phyloP scores from a whole-genome alignment of 192 early-diverging fungal species.

The Spinellus fusiger region DNA sequence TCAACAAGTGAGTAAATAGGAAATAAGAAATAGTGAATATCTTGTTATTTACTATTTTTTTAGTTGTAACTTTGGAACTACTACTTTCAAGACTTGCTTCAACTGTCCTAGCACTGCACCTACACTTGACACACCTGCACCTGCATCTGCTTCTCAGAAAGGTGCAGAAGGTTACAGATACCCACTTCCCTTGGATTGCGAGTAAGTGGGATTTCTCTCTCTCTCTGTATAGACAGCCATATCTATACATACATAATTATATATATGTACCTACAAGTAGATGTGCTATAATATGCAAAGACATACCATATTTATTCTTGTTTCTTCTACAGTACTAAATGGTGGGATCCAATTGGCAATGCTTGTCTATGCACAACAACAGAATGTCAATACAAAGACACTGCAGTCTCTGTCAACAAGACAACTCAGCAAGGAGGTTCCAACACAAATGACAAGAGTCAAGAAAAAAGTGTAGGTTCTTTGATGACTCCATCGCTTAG shows the following conservation, averaged over 20 bases:
- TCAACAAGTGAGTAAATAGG: conserved; percentile 15
- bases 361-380: conserved; percentile 46
- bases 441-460: background rate
- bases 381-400: conserved; percentile 47
- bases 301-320: background rate
- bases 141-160: conserved; percentile 16
- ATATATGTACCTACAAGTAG: background rate
- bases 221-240: background rate
- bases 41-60: conserved; percentile 16
- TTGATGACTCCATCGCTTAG: background rate
- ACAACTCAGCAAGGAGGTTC: background rate
- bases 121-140: conserved; percentile 31
- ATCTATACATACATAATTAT: background rate
- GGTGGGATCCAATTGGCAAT: conserved; percentile 55
- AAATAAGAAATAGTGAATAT: conserved; percentile 10
- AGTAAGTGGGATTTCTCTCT: conserved; percentile 16
- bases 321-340: conserved; percentile 33
- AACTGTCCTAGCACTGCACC: conserved; percentile 40
- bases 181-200: conserved; percentile 40
- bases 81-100: conserved; percentile 45
- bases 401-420: conserved; percentile 12
- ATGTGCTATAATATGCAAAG: background rate
- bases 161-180: conserved; percentile 28
- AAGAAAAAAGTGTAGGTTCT: background rate
- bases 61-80: conserved; percentile 37